Conservation (phyloP, 441 rosid genomes). For the Sinapis alba region DNA sequence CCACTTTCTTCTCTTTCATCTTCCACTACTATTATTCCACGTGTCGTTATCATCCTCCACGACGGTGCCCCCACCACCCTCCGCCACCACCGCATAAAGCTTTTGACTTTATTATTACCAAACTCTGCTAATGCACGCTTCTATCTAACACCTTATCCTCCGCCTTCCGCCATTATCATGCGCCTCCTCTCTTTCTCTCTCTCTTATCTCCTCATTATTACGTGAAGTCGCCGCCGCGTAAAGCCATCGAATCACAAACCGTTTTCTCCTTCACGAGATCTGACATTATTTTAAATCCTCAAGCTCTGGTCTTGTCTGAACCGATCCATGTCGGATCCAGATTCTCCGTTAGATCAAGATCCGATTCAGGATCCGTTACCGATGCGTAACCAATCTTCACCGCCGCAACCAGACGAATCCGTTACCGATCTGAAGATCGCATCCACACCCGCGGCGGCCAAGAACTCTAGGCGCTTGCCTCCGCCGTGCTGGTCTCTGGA, state of each 20-base stretch:
- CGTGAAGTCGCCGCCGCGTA: conserved; percentile 41
- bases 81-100: conserved; percentile 30
- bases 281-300: background rate
- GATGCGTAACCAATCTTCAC: conserved; percentile 21
- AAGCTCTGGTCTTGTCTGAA: background rate
- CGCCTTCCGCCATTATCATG: conserved; percentile 30
- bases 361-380: conserved; percentile 33
- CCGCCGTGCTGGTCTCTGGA: conserved; percentile 96
- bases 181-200: conserved; percentile 35
- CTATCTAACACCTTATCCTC: conserved; percentile 35
- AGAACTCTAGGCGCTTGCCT: conserved; percentile 79
- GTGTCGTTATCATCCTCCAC: conserved; percentile 41
- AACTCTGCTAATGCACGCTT: conserved; percentile 37
- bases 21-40: conserved; percentile 9
- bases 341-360: conserved; percentile 48
- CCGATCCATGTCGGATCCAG: conserved; percentile 44
- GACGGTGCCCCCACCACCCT: conserved; percentile 44
- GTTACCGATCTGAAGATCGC: conserved; percentile 18
- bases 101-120: background rate
- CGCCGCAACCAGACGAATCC: conserved; percentile 23
- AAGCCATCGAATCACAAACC: conserved; percentile 24
- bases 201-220: conserved; percentile 37
- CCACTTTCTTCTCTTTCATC: conserved; percentile 52
- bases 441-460: conserved; percentile 29
- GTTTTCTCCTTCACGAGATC: conserved; percentile 24